Evolutionary conservation across 1,284 basidiomycete genomes (phyloP), one percentile per base, ranked within the genome.

Genomic region (Takashimella koratensis): DNA sequence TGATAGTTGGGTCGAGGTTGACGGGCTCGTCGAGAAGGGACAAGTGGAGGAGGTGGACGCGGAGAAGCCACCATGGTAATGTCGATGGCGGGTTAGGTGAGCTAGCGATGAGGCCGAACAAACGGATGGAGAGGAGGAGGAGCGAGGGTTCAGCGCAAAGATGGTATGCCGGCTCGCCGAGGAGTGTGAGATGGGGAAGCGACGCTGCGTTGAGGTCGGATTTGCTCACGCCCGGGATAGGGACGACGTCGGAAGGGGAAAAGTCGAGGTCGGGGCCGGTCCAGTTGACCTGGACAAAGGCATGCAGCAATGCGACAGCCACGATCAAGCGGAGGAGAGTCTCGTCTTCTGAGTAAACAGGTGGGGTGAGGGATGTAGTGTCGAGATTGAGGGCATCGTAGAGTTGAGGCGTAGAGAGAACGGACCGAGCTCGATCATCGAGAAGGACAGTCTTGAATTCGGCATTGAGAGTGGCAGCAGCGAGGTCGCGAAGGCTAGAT

Each of bases 141-240:
- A 94, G 84, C 24, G 84, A 76, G 1, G 93, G 82, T 43, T 78
- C 77, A 57, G 81, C 79, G 19, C 86, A 82, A 45, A 98, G 86
- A 73, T 98, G 96, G 76, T 98, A 99, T 0, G 90, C 90, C 3
- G 96, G 96, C 76, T 98, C 95, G 1, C 96, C 96, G 2, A 85
- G 84, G 56, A 84, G 84, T 0, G 92, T 85, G 43, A 99, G 83
- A 58, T 87, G 84, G 4, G 86, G 79, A 44, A 94, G 79, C 12
- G 92, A 83, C 1, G 73, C 65, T 26, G 78, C 74, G 66, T 92
- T 83, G 42, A 96, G 74, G 30, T 53, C 51, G 20, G 52, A 48
- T 6, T 49, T 53, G 54, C 58, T 70, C 53, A 30, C 76, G 65
- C 48, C 78, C 65, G 27, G 74, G 81, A 52, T 80, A 81, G 80